Base-by-base conservation (phyloP, 495 filamentous ascomycete genomes). In the Pyrenula aspistea region DNA sequence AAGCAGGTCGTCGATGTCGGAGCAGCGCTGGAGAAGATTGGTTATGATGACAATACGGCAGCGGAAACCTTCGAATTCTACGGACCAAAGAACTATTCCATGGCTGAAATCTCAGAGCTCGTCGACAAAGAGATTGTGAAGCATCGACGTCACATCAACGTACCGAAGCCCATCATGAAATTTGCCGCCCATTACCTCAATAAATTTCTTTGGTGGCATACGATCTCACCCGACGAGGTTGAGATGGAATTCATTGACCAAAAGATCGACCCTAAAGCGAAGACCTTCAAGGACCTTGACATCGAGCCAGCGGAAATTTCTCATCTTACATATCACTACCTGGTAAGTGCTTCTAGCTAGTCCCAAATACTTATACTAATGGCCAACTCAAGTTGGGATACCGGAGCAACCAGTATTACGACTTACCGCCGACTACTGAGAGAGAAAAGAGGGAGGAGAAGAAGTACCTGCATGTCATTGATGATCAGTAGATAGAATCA, bases 221-320 rank as follows among this genome's bases (percentile, higher is more conserved):
- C 84, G 24, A 76, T 84, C 42, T 89, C 85, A 20, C 81, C 84
- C n/a, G 93, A 97, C 62, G 81, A 94, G 66, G 78, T 99, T 12
- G 91, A 96, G 77, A 78, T 87, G 50, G 91, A 99, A 70, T 96
- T 93, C 76, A 82, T 94, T 61, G 88, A 97, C 70, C 94, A 97
- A 70, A 77, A 81, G 62, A 93, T 99, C 64, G 93, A 99, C 74
- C 78, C 79, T 51, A 83, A 75, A 2, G 92, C 93, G 53, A 97
- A 96, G 80, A 96, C 94, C 3, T 95, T 97, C 79, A 86, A 85
- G 72, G 91, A 97, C 67, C 76, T 99, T 49, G 88, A 82, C 53
- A 94, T 99, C 63, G 83, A 87, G 71, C 86, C 91, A 20, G 85
- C 78, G 49, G 89, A 96, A 53, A 76, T 97, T 60, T 83, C 77